Percentiles rank a stretch among this genome's conserved stretches.
Evolutionary conservation across 352 stramenopile genomes (phyloP).

Genomic region (Elongisporangium prolatum): DNA sequence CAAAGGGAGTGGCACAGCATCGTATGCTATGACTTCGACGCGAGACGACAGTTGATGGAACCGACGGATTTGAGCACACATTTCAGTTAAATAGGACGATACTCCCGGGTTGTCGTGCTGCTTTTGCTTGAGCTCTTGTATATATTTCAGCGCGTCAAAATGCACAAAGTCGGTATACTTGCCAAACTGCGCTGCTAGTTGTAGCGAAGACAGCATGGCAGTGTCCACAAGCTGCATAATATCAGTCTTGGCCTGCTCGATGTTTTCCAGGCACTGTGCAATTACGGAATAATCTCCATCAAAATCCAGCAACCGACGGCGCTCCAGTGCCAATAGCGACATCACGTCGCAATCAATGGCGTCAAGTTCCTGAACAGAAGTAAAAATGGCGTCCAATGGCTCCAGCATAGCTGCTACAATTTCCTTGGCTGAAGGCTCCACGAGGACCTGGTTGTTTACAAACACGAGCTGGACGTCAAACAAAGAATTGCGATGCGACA

Average conservation of each 20-base stretch:
- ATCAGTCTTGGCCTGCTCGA: constrained; percentile 45
- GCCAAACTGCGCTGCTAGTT: constrained; percentile 65
- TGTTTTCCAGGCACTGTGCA: constrained; percentile 32
- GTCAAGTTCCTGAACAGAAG: constrained; percentile 75
- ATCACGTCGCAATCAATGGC: constrained; percentile 89
- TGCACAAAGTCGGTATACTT: constrained; percentile 79
- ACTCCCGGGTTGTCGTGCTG: constrained; percentile 11
- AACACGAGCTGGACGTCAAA: constrained; percentile 79
- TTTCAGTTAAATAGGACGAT: constrained; percentile 28
- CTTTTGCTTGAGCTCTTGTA: constrained; percentile 31
- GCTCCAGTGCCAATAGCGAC: constrained; percentile 78
- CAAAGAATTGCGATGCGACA: constrained; percentile 55
- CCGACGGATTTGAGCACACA: constrained; percentile 63
- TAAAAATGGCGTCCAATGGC: constrained; percentile 72
- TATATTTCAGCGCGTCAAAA: constrained; percentile 77
- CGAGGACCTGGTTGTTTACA: constrained; percentile 38
- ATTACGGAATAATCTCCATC: constrained; percentile 37
- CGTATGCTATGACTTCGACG: constrained; percentile 65
- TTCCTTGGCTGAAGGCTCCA: constrained; percentile 61
- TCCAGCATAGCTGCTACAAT: constrained; percentile 76
- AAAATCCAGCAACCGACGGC: constrained; percentile 50
- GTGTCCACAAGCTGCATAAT: constrained; percentile 49
- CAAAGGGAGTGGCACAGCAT: constrained; percentile 72
- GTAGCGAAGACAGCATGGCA: constrained; percentile 61
- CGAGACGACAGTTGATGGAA: constrained; percentile 70